Base-by-base conservation (phyloP, 139 green algal genomes). In the Zygnema circumcarinatum region DNA sequence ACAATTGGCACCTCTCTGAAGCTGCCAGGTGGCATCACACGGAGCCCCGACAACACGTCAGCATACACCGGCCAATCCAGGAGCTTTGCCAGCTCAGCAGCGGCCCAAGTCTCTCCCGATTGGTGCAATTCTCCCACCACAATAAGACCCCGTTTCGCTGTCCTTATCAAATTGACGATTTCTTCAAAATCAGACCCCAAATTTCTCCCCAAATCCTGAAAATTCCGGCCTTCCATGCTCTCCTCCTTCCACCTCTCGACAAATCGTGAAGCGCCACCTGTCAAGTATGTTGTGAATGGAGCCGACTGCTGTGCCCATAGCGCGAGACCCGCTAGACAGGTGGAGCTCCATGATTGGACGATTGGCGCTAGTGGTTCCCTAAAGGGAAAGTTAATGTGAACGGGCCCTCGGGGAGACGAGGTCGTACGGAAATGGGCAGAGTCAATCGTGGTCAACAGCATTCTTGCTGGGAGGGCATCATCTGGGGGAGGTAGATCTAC, bases 321-420 rank as follows among this genome's bases (percentile, higher is more conserved):
- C 32, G 73, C 29, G 53, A 85, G 41, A 20, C 67, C 87, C 0
- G 20, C 2, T 25, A 86, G 52, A 53, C 69, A 76, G 38, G 31
- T 31, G 35, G 29, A 33, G 54, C 2, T 31, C 87, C 90, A 94
- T 62, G 86, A 68, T 38, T 90, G 53, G 42, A 62, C 20, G 36
- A 89, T 53, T 0, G 96, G 96, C 0, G 93, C 94, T n/a, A 99
- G 93, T 1, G 97, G 97, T 87, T 99, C 96, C 2, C 95, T 89
- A 92, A 98, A 98, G 91, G 97, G 93, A 67, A 86, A 93, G 91
- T 99, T 99, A 35, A 99, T 52, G 85, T 99, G 97, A 53, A 98
- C 97, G 0, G 97, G 96, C 1, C 97, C 97, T 0, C 95, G 16
- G 7, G 79, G 80, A 47, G n/a, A 80, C 36, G 75, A 36, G 67